Percentiles rank a stretch among this genome's conserved stretches.
Evolutionary conservation across 2,329 filamentous ascomycete genomes (phyloP).

Genomic region (Alternaria atra): DNA sequence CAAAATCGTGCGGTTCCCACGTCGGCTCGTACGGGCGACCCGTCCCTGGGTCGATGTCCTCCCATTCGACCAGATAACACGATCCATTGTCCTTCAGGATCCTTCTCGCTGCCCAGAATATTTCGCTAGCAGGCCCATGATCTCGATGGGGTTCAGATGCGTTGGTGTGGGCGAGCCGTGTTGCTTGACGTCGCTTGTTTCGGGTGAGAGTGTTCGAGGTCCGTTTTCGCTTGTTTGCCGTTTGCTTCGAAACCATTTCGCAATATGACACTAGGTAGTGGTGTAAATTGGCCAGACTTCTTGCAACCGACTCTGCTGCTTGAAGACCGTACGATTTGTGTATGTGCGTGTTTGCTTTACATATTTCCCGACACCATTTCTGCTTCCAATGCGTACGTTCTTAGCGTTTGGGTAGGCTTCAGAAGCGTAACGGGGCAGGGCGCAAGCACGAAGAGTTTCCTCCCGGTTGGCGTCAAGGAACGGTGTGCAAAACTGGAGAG

Average conservation of each 20-base stretch:
- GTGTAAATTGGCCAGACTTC: slow-evolving; percentile 6
- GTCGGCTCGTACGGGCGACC: slow-evolving; percentile 8
- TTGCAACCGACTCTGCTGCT: background rate
- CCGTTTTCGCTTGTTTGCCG: slow-evolving; percentile 11
- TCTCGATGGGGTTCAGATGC: background rate
- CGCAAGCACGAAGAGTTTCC: slow-evolving; percentile 2
- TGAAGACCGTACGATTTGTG: background rate
- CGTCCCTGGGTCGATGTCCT: slow-evolving; percentile 10
- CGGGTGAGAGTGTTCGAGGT: slow-evolving; percentile 3
- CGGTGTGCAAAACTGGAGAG: background rate
- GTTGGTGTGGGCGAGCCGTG: slow-evolving; percentile 5
- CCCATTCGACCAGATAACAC: slow-evolving; percentile 13
- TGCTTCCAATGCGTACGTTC: slow-evolving; percentile 6
- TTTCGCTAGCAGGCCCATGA: slow-evolving; percentile 7
- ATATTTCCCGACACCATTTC: slow-evolving; percentile 1
- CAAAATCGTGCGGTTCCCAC: slow-evolving; percentile 15
- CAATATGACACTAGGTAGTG: slow-evolving; percentile 2
- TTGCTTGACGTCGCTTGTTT: slow-evolving; percentile 10
- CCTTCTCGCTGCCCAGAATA: slow-evolving; percentile 12
- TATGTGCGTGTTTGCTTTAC: background rate
- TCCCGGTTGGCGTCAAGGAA: slow-evolving; percentile 2
- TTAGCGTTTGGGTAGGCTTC: background rate
- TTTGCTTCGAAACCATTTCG: slow-evolving; percentile 13
- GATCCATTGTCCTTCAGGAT: slow-evolving; percentile 13
- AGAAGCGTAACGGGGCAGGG: background rate